Base-by-base conservation (phyloP, 495 filamentous ascomycete species). In the Penicillium soppii region DNA sequence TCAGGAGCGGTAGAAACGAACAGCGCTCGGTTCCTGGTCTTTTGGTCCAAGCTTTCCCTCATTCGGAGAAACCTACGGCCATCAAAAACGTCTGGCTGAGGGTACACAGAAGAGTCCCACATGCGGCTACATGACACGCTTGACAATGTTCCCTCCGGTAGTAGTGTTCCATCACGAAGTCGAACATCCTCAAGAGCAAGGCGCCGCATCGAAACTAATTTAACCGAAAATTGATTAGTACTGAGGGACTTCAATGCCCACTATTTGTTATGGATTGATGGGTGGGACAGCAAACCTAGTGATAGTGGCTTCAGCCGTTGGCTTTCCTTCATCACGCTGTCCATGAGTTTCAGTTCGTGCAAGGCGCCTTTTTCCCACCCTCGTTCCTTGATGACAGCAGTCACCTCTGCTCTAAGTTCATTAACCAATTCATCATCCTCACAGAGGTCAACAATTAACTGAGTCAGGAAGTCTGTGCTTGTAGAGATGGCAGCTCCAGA, bases 271-370 rank as follows among this genome's bases (percentile, higher is more conserved):
- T 30, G 20, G 13, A 3, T 16, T 32, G 4, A 6, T n/a, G n/a
- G n/a, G n/a, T n/a, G n/a, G n/a, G n/a, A n/a, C n/a, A n/a, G n/a
- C n/a, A n/a, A n/a, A n/a, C n/a, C n/a, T n/a, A n/a, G n/a, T n/a
- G n/a, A 10, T 22, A 9, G 9, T n/a, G 73, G 46, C 50, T 66
- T 42, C 57, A 69, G 22, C 19, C 43, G 41, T 49, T 63, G 57
- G 36, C 60, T 55, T 47, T 76, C 57, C 53, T 72, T 68, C 9
- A 65, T 27, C 2, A 54, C 37, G 45, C 61, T 68, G 40, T 68
- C 66, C 65, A 81, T 68, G 27, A 78, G 52, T 52, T 68, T 60
- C 19, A 82, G 65, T 33, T 78, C 75, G 29, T 65, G 65, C 5
- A 77, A 19, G 0, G 67, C 62, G 8, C 63, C 61, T 47, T 70